These are phyloP conservation scores for Boletus rubroflammeus DNA, from an alignment of 768 basidiomycete genomes.

Conservation along the genomic window DNA sequence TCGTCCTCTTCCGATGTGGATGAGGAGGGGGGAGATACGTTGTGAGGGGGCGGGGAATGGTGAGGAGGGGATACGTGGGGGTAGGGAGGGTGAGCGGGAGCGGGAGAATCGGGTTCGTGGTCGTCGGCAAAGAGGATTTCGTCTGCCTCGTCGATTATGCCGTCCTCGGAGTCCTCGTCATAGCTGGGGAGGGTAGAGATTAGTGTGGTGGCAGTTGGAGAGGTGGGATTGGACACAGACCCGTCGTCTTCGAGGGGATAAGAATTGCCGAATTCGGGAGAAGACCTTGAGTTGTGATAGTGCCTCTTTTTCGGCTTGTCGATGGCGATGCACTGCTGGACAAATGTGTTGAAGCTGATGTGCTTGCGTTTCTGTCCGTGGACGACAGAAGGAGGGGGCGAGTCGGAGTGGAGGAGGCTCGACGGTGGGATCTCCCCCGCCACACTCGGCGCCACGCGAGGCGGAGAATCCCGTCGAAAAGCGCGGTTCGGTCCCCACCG, in stretches of 20 bases:
- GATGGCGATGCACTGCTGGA: slow-evolving; percentile 92
- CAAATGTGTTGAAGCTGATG: slow-evolving; percentile 97
- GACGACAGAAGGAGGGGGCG: slow-evolving; percentile 11
- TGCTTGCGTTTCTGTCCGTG: slow-evolving; percentile 66
- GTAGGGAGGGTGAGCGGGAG: slow-evolving; percentile 4
- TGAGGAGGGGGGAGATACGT: slow-evolving; percentile 28
- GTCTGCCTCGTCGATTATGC: slow-evolving; percentile 47
- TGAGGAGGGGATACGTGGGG: slow-evolving; percentile 17
- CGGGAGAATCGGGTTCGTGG: slow-evolving; percentile 6
- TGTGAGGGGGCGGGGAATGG: slow-evolving; percentile 22
- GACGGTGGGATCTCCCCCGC: slow-evolving; percentile 8
- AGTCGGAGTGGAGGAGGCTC: slow-evolving; percentile 16
- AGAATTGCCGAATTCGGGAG: slow-evolving; percentile 23
- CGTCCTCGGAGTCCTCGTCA: slow-evolving; percentile 66
- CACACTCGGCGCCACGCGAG: slow-evolving; percentile 40
- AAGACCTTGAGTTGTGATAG: slow-evolving; percentile 3
- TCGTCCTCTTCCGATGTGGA: slow-evolving; percentile 41
- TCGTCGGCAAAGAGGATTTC: slow-evolving; percentile 30
- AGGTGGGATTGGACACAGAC: slow-evolving; percentile 37
- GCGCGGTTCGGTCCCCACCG: slow-evolving; percentile 47
- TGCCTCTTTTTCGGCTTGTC: slow-evolving; percentile 58
- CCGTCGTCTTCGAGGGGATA: slow-evolving; percentile 54
- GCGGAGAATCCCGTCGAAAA: slow-evolving; percentile 65
- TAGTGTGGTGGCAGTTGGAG: not conserved
- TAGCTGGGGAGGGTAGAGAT: slow-evolving; percentile 41